Conservation (phyloP, 129 eudicot species). For the Flaveria bidentis region DNA sequence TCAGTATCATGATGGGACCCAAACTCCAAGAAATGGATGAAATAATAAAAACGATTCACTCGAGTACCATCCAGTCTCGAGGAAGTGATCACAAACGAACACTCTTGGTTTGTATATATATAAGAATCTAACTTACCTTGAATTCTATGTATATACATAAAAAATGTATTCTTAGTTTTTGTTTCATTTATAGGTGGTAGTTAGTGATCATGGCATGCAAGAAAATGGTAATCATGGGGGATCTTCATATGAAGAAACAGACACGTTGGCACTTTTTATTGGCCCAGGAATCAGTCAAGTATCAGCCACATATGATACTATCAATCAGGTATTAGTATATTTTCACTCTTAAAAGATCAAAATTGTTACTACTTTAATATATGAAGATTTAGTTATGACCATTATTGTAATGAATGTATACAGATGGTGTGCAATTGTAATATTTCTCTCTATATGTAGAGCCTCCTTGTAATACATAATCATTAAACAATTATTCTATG, state of each 20-base stretch:
- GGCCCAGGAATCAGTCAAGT: conserved; percentile 43
- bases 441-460: too few relatives aligned
- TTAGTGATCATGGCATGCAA: conserved; percentile 98
- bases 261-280: conserved; percentile 79
- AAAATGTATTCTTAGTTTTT: not conserved
- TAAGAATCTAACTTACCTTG: not conserved
- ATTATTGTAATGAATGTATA: too few relatives aligned
- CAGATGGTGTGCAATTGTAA: too few relatives aligned
- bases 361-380: not conserved
- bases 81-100: conserved; percentile 47
- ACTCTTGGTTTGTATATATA: conserved; percentile 68
- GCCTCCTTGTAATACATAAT: too few relatives aligned
- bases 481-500: too few relatives aligned
- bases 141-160: not conserved
- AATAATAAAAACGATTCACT: conserved; percentile 73
- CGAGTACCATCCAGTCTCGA: conserved; percentile 39
- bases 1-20: conserved; percentile 76
- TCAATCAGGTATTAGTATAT: conserved; percentile 60
- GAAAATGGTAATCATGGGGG: conserved; percentile 95
- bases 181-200: conserved; percentile 55
- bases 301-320: conserved; percentile 40
- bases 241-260: conserved; percentile 89
- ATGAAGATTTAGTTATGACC: not conserved
- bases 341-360: conserved; percentile 9
- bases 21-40: conserved; percentile 94